Evolutionary conservation across 805 yeast genomes (phyloP), one percentile per base, ranked within the genome.

Genomic region (Hanseniaspora opuntiae): DNA sequence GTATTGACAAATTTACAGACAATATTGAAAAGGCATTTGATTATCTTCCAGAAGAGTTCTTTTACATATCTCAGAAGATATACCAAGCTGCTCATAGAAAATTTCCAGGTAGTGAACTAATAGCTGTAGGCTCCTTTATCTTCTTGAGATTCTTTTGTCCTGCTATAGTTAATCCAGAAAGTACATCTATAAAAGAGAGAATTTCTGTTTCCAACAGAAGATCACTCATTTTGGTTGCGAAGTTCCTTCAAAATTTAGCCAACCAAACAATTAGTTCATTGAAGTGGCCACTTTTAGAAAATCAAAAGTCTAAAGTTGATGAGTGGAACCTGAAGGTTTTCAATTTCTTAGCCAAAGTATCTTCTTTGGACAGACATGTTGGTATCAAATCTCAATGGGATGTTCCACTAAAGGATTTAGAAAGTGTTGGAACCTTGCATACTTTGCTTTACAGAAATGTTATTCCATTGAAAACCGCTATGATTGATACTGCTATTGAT

Each of bases 101-200:
- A 58, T 83, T 83, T 59, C 85, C 84, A 0, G 80, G 77, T 39
- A 83, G 82, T 39, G 75, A 82, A 45, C 71, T 76, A 38, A 72
- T 80, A 39, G 87, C 94, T 0, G 83, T 87, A 28, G 95, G 96
- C 0, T 88, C 95, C 0, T 90, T 85, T 63, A 71, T 90, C 53
- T 89, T 90, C 61, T 71, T 90, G 59, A 70, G 95, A 54, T 79
- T 83, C 57, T 74, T 84, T 56, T 84, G 94, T 63, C 97, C 97
- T 12, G 95, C 95, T 0, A 81, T 89, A 59, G 89, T 89, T 14
- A 80, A 87, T 35, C 97, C 97, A 0, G 95, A 86, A 55, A 56
- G 71, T 17, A 73, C 73, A 56, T 64, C 62, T 45, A 64, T 71
- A 39, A 49, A 49, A 12, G 37, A 41, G 19, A 49, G 40, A 42